phyloP scores from a whole-genome alignment of 441 rosid species.

The Bruguiera hainesii region DNA sequence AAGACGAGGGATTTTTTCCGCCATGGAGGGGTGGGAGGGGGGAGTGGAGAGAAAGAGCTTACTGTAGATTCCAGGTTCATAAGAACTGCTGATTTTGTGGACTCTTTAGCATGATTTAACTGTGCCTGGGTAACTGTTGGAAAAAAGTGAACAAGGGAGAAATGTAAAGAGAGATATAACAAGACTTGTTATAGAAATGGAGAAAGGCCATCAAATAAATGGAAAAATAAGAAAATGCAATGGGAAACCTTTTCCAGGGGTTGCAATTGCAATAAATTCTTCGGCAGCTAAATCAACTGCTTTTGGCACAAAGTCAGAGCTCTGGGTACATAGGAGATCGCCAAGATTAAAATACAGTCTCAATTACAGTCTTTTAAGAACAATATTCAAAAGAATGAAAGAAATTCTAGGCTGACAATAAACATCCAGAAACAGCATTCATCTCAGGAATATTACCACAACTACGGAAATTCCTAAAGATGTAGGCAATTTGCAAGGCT shows the following conservation, averaged over 20 bases:
- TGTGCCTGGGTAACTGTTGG: conserved; percentile 51
- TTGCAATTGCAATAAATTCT: conserved; percentile 63
- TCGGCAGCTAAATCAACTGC: conserved; percentile 65
- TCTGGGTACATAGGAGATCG: conserved; percentile 33
- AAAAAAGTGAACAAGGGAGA: not conserved
- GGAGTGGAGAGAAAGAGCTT: conserved; percentile 17
- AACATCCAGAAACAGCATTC: too few relatives aligned
- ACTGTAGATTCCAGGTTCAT: conserved; percentile 96
- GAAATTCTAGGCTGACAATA: too few relatives aligned
- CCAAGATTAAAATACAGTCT: conserved; percentile 1
- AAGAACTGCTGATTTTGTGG: conserved; percentile 80
- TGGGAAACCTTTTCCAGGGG: conserved; percentile 63
- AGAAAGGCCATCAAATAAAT: not conserved
- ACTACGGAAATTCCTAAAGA: too few relatives aligned
- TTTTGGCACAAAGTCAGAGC: conserved; percentile 55
- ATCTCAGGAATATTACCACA: too few relatives aligned
- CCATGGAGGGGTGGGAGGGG: not conserved
- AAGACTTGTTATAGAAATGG: conserved; percentile 3
- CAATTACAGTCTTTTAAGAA: too few relatives aligned
- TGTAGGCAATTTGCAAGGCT: too few relatives aligned
- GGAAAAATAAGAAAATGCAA: not conserved
- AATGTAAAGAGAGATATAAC: not conserved
- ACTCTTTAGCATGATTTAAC: conserved; percentile 72
- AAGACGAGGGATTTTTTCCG: not conserved
- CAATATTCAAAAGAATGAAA: too few relatives aligned